phyloP scores from a whole-genome alignment of 352 stramenopile genomes.

The Pythium brachiatum region DNA sequence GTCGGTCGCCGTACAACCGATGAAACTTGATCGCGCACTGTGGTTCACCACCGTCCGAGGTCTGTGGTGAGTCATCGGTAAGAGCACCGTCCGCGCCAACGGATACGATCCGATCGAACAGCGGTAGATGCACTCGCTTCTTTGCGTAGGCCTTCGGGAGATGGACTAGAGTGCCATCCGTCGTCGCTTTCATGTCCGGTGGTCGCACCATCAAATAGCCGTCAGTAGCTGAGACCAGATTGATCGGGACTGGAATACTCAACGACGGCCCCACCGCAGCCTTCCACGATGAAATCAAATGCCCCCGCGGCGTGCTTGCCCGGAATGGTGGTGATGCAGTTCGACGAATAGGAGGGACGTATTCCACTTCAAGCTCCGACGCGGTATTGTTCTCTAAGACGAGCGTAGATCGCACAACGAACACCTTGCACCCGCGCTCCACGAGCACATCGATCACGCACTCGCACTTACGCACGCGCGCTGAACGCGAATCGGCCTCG shows the following conservation, averaged over 20 bases:
- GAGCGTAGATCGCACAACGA: constrained; percentile 79
- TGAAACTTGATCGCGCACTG: constrained; percentile 73
- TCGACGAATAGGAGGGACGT: constrained; percentile 56
- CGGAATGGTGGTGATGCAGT: constrained; percentile 35
- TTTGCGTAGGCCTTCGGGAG: constrained; percentile 73
- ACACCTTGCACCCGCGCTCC: constrained; percentile 85
- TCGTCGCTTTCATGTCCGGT: constrained; percentile 45
- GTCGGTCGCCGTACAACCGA: constrained; percentile 67
- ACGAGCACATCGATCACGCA: constrained; percentile 85
- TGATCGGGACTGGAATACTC: constrained; percentile 63
- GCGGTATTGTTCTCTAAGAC: constrained; percentile 82
- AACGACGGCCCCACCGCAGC: constrained; percentile 55
- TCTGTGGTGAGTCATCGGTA: constrained; percentile 3
- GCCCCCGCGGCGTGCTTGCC: constrained; percentile 29
- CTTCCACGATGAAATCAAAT: constrained; percentile 66
- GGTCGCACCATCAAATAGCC: constrained; percentile 73
- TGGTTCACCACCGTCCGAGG: constrained; percentile 18
- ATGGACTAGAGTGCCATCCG: constrained; percentile 21
- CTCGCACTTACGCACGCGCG: constrained; percentile 70
- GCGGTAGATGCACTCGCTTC: constrained; percentile 60
- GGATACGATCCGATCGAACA: constrained; percentile 50
- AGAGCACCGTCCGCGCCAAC: constrained; percentile 1
- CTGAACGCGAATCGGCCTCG: constrained; percentile 43
- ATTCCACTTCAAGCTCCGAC: constrained; percentile 84
- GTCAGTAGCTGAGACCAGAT: constrained; percentile 70